Base-by-base conservation (phyloP, 2,329 filamentous ascomycete species). In the Pseudomassariella vexata region DNA sequence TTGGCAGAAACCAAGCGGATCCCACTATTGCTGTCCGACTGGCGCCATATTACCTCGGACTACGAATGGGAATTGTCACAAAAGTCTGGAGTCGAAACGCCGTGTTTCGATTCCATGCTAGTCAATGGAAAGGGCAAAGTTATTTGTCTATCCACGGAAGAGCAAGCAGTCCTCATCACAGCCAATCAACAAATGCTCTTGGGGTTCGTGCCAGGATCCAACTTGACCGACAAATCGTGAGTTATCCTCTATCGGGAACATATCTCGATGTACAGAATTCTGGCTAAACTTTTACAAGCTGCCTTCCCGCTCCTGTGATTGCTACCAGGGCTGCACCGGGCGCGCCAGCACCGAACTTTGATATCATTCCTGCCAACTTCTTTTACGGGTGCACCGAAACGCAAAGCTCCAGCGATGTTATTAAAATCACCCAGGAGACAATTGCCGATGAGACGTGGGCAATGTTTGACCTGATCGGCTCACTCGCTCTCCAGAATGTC, bases 101-200 rank as follows among this genome's bases (percentile, higher is more conserved):
- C 64, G 0, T 82, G 78, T 55, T 73, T 73, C 39, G 76, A 80
- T 45, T 68, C 74, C 0, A 57, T 82, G 10, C 53, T 82, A 9
- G 61, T 82, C 30, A 81, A 82, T 36, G 78, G 78, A 16, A 73
- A 76, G 41, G 76, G 76, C 3, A 59, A 61, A 2, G 66, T 75
- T 0, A 54, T 67, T 28, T 80, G 76, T 46, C 58, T 69, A 24
- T 48, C 62, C 0, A 52, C 56, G 5, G 58, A 60, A 5, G 56
- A 69, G 23, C 58, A 76, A 5, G 52, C 59, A 19, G 45, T 56
- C 3, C 58, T 62, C 6, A 37, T 60, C 12, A 55, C 38, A 5
- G 39, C 49, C 0, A 35, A 48, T 3, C 62, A 66, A 21, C 45
- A 48, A 30, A 19, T 20, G 0, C 49, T 55, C 4, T 41, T 66